Evolutionary conservation across 2,329 filamentous ascomycete genomes (phyloP).

Genomic region (Alternaria arbusti): DNA sequence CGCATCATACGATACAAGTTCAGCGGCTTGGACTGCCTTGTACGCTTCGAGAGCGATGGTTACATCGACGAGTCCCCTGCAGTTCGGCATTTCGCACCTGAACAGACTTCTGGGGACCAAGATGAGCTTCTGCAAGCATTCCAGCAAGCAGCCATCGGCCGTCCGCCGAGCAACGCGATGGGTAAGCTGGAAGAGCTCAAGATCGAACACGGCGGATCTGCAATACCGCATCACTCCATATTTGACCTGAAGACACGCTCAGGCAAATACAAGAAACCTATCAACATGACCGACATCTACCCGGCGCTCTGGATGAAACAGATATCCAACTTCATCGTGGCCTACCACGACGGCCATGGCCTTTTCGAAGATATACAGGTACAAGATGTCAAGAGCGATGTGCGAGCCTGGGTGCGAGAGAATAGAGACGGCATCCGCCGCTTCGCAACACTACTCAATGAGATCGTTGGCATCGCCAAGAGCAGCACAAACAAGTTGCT

Average conservation of each 20-base stretch:
- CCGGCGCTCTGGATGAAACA: constrained; percentile 59
- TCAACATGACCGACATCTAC: constrained; percentile 51
- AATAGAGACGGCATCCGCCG: constrained; percentile 40
- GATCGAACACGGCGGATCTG: constrained; percentile 26
- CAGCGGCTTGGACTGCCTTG: constrained; percentile 57
- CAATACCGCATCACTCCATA: constrained; percentile 52
- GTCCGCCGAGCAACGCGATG: neutral
- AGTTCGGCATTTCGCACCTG: neutral
- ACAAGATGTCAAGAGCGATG: constrained; percentile 44
- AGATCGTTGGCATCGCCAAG: constrained; percentile 38
- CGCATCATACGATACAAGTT: constrained; percentile 66
- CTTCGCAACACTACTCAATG: constrained; percentile 38
- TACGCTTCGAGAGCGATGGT: constrained; percentile 67
- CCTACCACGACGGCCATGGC: constrained; percentile 54
- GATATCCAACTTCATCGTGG: constrained; percentile 59
- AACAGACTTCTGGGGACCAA: neutral
- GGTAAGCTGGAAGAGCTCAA: constrained; percentile 13
- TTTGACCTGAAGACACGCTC: constrained; percentile 62
- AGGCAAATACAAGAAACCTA: constrained; percentile 33
- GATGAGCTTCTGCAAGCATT: constrained; percentile 21
- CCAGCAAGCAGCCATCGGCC: constrained; percentile 10
- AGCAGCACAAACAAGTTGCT: constrained; percentile 25
- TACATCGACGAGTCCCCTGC: constrained; percentile 48
- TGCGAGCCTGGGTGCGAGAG: constrained; percentile 53
- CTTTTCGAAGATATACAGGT: constrained; percentile 54